Conservation (phyloP, 2,329 filamentous ascomycete genomes). For the Fusarium nisikadoi region DNA sequence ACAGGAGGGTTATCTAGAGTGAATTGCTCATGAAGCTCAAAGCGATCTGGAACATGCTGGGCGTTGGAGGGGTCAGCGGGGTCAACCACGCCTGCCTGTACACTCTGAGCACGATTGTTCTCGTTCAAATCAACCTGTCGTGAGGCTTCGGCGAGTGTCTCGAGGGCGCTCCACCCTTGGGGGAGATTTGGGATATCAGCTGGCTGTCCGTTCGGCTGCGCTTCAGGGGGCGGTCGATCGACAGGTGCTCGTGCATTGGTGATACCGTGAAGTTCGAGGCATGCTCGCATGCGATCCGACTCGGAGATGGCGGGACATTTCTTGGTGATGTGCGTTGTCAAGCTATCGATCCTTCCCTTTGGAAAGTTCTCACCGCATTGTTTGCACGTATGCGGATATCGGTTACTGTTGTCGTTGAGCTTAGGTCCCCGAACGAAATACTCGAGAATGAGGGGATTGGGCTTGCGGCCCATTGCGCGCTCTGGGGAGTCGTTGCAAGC, state of each 20-base stretch:
- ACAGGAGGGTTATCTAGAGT: slow-evolving; percentile 66
- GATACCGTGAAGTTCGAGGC: slow-evolving; percentile 77
- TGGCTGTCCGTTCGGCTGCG: slow-evolving; percentile 46
- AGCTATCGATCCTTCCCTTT: slow-evolving; percentile 86
- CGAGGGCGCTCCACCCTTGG: slow-evolving; percentile 80
- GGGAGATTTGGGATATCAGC: slow-evolving; percentile 51
- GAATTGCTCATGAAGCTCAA: slow-evolving; percentile 69
- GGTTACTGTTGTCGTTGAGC: slow-evolving; percentile 88
- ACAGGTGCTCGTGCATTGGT: slow-evolving; percentile 58
- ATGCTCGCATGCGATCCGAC: slow-evolving; percentile 78
- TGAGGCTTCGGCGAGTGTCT: slow-evolving; percentile 89
- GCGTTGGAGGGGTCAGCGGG: slow-evolving; percentile 40
- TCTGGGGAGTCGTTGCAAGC: slow-evolving; percentile 40
- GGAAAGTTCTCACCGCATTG: slow-evolving; percentile 89
- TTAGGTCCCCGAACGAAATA: slow-evolving; percentile 90
- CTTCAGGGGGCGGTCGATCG: slow-evolving; percentile 45
- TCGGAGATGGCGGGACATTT: slow-evolving; percentile 84
- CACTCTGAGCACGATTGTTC: slow-evolving; percentile 64
- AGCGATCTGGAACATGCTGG: slow-evolving; percentile 49
- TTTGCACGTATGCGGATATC: slow-evolving; percentile 92
- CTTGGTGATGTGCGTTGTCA: slow-evolving; percentile 84
- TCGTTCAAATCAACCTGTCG: slow-evolving; percentile 77
- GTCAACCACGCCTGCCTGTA: slow-evolving; percentile 44
- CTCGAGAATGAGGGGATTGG: slow-evolving; percentile 85
- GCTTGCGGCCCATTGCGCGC: slow-evolving; percentile 79